Base-by-base conservation (phyloP, 805 yeast genomes). In the Lipomyces yamanashiensis region DNA sequence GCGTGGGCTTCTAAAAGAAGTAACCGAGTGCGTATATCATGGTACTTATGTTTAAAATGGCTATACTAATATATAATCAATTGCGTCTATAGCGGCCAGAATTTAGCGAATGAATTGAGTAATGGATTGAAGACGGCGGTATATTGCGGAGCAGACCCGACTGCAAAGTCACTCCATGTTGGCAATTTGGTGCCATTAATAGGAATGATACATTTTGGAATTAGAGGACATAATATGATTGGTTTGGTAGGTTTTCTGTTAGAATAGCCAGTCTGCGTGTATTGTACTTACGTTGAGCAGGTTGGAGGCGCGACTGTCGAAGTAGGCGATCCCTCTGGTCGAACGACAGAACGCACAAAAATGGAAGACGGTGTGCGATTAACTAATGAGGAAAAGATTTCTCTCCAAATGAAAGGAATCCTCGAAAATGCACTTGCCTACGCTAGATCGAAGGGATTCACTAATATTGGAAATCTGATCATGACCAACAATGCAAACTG, bases 311-410 rank as follows among this genome's bases (percentile, higher is more conserved):
- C 98, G 6, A 95, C 99, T 0, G 98, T 97, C 8, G 83, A 84
- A 12, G 96, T 95, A 1, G 99, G 99, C 7, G 99, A 95, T 75
- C 99, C 99, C 7, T 90, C 97, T 58, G 99, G 98, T 0, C 81
- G 97, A 70, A 78, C 82, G 0, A 84, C 92, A 0, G 98, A 92
- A 72, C 81, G 99, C 61, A 75, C 77, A 10, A 78, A 76, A 15
- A 81, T 92, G 80, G 85, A 79, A n/a, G 79, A 78, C 3, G 73
- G 77, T 1, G 81, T 78, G 7, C 78, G 93, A 58, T 69, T 77
- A 41, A 75, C 74, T 9, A 95, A 95, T 73, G 85, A 89, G 7
- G 67, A 70, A 0, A 76, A 78, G 19, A 90, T 93, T 53, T 80
- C 84, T 49, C 45, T 51, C 0, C 99, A 93, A 73, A 80, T 93